Evolutionary conservation across 176 grass and related monocot species (phyloP).

Genomic region (Tillandsia leiboldiana): DNA sequence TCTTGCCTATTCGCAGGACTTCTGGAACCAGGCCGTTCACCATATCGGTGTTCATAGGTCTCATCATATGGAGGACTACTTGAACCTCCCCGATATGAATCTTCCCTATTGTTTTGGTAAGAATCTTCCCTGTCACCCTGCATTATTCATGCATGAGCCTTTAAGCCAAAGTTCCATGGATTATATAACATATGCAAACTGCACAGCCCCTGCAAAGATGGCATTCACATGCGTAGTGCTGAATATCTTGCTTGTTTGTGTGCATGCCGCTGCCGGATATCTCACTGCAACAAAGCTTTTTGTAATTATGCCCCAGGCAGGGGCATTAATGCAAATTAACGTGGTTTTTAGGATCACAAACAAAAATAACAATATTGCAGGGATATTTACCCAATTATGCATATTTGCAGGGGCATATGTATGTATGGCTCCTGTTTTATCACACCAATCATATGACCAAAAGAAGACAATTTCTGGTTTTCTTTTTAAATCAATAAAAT

Average conservation of each 20-base stretch:
- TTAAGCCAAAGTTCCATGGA: too few species aligned
- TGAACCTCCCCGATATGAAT: slow-evolving; percentile 28
- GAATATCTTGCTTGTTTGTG: too few species aligned
- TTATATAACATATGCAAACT: not conserved
- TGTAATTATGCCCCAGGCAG: too few species aligned
- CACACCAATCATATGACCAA: not conserved
- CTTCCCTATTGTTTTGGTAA: slow-evolving; percentile 22
- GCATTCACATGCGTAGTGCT: too few species aligned
- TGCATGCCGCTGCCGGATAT: too few species aligned
- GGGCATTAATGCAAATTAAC: not conserved
- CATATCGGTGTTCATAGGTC: slow-evolving; percentile 5
- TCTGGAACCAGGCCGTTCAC: slow-evolving; percentile 5
- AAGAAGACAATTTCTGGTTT: not conserved
- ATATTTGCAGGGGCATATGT: too few species aligned
- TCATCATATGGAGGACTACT: slow-evolving; percentile 20
- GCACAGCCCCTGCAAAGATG: not conserved
- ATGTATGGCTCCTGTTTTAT: too few species aligned
- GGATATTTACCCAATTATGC: too few species aligned
- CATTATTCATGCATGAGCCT: not conserved
- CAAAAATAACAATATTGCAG: too few species aligned
- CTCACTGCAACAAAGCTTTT: too few species aligned
- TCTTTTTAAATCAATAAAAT: slow-evolving; percentile 8
- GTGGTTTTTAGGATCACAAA: not conserved
- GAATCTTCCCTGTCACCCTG: slow-evolving; percentile 35
- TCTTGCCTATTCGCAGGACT: slow-evolving; percentile 16